A percentile compares a stretch with the other conserved stretches of the same genome.
Conservation (phyloP, 805 yeast genomes). For the Saccharomycopsis selenospora region DNA sequence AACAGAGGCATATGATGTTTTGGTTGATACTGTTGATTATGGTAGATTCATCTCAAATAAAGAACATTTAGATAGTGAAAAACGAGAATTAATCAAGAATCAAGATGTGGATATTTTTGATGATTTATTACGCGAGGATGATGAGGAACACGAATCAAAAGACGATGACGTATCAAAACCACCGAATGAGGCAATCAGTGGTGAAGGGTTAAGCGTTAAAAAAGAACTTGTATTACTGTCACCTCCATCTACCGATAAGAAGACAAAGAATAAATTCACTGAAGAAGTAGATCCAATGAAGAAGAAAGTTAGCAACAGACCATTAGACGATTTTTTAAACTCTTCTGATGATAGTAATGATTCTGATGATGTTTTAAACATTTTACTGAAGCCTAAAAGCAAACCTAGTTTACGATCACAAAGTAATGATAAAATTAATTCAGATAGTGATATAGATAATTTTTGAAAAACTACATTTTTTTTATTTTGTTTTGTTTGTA, state of each 20-base stretch:
- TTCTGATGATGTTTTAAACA: not conserved
- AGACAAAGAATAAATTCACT: not conserved
- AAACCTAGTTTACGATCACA: not conserved
- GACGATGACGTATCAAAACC: not conserved
- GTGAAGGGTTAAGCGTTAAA: too few species aligned
- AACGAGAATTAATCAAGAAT: not conserved
- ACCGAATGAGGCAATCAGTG: not conserved
- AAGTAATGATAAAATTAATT: not conserved
- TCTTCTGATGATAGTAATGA: not conserved
- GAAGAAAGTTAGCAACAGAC: not conserved
- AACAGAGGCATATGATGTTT: conserved; percentile 7
- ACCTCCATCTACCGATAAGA: too few species aligned
- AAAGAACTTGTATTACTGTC: not conserved
- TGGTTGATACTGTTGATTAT: conserved; percentile 15
- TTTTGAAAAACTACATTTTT: too few species aligned
- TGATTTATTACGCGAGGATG: not conserved
- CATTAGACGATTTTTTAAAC: too few species aligned
- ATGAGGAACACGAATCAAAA: not conserved
- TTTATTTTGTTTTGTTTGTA: too few species aligned
- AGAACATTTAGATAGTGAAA: not conserved
- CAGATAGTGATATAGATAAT: conserved; percentile 1
- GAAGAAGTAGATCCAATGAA: not conserved
- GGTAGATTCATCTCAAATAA: conserved; percentile 14
- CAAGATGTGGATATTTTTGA: not conserved
- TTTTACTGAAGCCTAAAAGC: not conserved